Evolutionary conservation across 306 rosid species (phyloP), one percentile per base, ranked within the genome.

Genomic region (Pterocarpus santalinus): DNA sequence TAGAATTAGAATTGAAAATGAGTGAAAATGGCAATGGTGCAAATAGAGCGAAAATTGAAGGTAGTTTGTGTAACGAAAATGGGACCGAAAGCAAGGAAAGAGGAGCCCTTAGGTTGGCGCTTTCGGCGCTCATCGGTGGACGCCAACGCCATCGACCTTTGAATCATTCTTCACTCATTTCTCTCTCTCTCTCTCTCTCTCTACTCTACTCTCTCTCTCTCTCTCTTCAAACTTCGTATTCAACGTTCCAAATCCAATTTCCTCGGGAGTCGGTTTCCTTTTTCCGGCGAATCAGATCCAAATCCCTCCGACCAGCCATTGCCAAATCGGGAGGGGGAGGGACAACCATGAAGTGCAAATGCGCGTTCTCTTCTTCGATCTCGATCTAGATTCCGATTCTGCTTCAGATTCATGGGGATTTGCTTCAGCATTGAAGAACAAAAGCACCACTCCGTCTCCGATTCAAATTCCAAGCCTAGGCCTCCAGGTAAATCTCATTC

Each of bases 381-480:
- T 72, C 58, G 39, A 73, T 57, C 58, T 49, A 70, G 46, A 52
- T 75, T 81, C 16, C 72, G 60, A 44, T 78, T 71, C 53, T 34
- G 77, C 77, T 87, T 80, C 69, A 77, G 76, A 86, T 88, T 88
- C 87, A 94, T 92, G 98, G 98, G 98, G 90, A 84, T 87, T 89
- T 94, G 97, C 89, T 89, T 92, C 80, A 94, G 97, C 86, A 87
- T 88, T 53, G 91, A 90, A 67, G 84, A 88, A 32, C 73, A 39
- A 33, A 88, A 69, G 5, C 69, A 33, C 14, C 70, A 43, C 43
- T 82, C 81, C 6, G n/a, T 70, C 61, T 79, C 80, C 67, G 67
- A 72, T 51, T 86, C 85, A 5, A 85, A 41, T 30, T 56, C 80
- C 8, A 87, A 73, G 41, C 74, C 62, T 8, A 73, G 67, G 47